phyloP scores from a whole-genome alignment of 208 protist species.

The Jaenimonas drosophilae region DNA sequence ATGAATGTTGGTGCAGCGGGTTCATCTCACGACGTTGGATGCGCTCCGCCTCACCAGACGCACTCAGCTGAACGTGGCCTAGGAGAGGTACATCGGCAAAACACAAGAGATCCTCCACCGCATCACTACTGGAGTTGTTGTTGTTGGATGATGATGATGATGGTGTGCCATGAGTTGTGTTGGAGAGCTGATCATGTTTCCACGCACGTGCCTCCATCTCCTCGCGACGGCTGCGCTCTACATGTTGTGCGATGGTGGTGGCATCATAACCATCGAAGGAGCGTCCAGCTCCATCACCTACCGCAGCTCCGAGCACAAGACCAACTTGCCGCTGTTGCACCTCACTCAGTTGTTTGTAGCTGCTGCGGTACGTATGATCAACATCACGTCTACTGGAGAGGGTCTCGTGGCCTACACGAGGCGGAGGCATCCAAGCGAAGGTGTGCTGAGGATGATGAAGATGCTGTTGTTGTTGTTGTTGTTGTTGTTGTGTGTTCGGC shows the following conservation, averaged over 20 bases:
- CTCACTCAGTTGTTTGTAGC: slow-evolving; percentile 78
- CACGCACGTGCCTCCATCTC: too few species aligned
- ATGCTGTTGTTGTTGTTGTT: neutral
- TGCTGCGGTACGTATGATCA: slow-evolving; percentile 72
- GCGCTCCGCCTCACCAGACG: too few species aligned
- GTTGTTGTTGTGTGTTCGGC: slow-evolving; percentile 1
- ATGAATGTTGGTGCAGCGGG: too few species aligned
- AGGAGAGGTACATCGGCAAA: too few species aligned
- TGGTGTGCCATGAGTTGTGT: too few species aligned
- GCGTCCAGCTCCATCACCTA: slow-evolving; percentile 71
- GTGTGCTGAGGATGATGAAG: neutral
- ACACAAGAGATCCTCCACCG: too few species aligned
- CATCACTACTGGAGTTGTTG: too few species aligned
- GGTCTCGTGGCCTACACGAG: neutral
- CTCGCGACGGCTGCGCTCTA: too few species aligned
- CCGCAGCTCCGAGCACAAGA: slow-evolving; percentile 52
- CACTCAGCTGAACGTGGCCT: too few species aligned
- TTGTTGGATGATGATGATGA: too few species aligned
- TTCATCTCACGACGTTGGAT: too few species aligned
- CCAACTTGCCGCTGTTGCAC: slow-evolving; percentile 77
- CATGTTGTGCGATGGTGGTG: slow-evolving; percentile 21
- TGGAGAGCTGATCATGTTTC: too few species aligned
- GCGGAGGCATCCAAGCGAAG: slow-evolving; percentile 7
- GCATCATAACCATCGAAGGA: slow-evolving; percentile 26
- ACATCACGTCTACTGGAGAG: slow-evolving; percentile 3